Evolutionary conservation across 2,329 filamentous ascomycete species (phyloP).

Genomic region (Fusarium goolgardi): DNA sequence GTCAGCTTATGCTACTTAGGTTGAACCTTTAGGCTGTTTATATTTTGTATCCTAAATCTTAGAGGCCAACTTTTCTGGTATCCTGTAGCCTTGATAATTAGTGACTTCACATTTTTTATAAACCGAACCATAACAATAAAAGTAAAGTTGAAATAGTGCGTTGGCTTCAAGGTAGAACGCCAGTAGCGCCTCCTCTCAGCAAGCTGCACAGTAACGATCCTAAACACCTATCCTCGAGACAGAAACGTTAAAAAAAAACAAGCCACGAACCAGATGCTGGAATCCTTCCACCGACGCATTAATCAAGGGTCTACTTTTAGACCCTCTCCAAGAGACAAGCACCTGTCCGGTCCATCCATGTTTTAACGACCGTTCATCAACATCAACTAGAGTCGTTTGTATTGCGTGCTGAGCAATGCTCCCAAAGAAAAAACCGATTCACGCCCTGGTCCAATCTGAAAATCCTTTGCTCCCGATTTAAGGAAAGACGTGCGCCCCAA

Average conservation of each 20-base stretch:
- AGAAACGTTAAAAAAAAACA: conserved; percentile 41
- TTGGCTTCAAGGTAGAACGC: conserved; percentile 31
- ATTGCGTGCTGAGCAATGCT: conserved; percentile 46
- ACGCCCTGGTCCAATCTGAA: conserved; percentile 45
- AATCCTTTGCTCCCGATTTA: conserved; percentile 42
- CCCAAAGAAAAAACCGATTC: conserved; percentile 42
- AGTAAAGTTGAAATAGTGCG: conserved; percentile 39
- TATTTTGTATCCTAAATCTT: no score
- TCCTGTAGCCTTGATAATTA: no score
- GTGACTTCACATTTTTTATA: not conserved
- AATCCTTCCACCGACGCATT: conserved; percentile 35
- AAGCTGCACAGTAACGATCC: conserved; percentile 46
- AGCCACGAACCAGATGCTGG: conserved; percentile 34
- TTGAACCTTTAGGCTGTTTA: no score
- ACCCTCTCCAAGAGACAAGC: conserved; percentile 22
- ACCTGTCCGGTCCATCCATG: conserved; percentile 38
- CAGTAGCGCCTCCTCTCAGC: conserved; percentile 25
- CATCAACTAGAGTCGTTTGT: conserved; percentile 43
- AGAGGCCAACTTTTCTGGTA: no score
- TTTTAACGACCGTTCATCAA: conserved; percentile 43
- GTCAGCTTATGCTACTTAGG: no score
- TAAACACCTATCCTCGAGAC: conserved; percentile 47
- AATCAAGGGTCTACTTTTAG: conserved; percentile 35
- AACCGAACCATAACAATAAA: conserved; percentile 16
- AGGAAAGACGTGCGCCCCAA: conserved; percentile 46